phyloP scores from a whole-genome alignment of 2,329 filamentous ascomycete species.

The Monosporascus ibericus region DNA sequence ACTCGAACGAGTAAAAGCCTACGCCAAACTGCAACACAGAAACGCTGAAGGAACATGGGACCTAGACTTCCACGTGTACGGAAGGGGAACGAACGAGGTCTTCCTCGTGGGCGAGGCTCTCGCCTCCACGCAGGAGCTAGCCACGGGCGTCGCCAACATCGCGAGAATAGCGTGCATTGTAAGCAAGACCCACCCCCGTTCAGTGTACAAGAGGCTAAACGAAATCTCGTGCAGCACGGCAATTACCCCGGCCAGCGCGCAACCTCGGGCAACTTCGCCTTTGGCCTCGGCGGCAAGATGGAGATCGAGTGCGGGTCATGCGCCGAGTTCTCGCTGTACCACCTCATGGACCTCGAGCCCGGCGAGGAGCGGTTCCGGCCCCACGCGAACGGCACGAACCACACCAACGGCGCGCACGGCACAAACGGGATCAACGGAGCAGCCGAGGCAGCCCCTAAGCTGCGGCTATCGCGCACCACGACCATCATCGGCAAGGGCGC shows the following conservation, averaged over 20 bases:
- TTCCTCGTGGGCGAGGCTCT: slow-evolving; percentile 42
- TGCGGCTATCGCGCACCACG: slow-evolving; percentile 9
- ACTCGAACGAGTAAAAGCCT: slow-evolving; percentile 25
- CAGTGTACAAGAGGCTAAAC: slow-evolving; percentile 1
- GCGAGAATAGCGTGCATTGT: slow-evolving; percentile 33
- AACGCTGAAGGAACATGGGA: slow-evolving; percentile 23
- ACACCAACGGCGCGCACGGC: background rate
- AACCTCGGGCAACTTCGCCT: slow-evolving; percentile 45
- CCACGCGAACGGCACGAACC: background rate
- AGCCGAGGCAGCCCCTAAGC: slow-evolving; percentile 1
- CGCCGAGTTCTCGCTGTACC: slow-evolving; percentile 41
- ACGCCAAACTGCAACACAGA: slow-evolving; percentile 15
- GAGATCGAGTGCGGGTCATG: slow-evolving; percentile 33
- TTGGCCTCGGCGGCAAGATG: slow-evolving; percentile 32
- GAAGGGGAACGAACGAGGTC: slow-evolving; percentile 35
- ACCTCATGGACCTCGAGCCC: slow-evolving; percentile 37
- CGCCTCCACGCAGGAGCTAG: slow-evolving; percentile 37
- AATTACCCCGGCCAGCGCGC: slow-evolving; percentile 45
- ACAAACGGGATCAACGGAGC: slow-evolving; percentile 4
- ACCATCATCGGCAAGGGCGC: slow-evolving; percentile 7
- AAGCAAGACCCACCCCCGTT: slow-evolving; percentile 1
- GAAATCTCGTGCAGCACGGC: slow-evolving; percentile 27
- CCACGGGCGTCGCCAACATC: slow-evolving; percentile 34
- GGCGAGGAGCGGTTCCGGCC: slow-evolving; percentile 13
- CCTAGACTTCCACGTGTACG: slow-evolving; percentile 40